Percentiles rank a stretch among this genome's conserved stretches.
Conservation (phyloP, 306 rosid genomes). For the Vigna reflexopilosa region DNA sequence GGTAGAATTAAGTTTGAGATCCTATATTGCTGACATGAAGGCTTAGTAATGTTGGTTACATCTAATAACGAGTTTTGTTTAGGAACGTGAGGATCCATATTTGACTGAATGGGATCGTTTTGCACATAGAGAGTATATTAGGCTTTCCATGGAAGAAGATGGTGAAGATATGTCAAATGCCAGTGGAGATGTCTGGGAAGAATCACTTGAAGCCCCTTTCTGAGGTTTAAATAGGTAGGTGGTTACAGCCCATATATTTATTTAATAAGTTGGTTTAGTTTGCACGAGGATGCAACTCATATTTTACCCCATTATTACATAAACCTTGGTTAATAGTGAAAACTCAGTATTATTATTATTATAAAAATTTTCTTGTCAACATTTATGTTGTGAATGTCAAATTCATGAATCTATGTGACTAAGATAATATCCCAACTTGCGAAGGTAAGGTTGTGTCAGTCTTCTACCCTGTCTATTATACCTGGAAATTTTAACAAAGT, state of each 20-base stretch:
- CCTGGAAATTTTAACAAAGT: neutral
- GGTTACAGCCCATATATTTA: slow-evolving; percentile 13
- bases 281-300: neutral
- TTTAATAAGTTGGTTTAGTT: neutral
- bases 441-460: neutral
- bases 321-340: neutral
- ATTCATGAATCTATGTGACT: neutral
- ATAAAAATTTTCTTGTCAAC: too few species aligned
- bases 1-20: slow-evolving; percentile 57
- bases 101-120: slow-evolving; percentile 99
- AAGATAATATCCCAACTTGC: neutral
- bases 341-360: neutral
- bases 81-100: slow-evolving; percentile 99
- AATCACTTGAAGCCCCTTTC: slow-evolving; percentile 98
- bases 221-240: slow-evolving; percentile 62
- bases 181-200: slow-evolving; percentile 99
- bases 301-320: neutral
- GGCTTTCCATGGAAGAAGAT: slow-evolving; percentile 99
- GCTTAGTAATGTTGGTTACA: slow-evolving; percentile 40
- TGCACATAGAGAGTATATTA: slow-evolving; percentile 97
- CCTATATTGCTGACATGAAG: slow-evolving; percentile 30
- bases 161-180: slow-evolving; percentile 99
- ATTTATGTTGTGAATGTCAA: neutral
- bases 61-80: slow-evolving; percentile 44
- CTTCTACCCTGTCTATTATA: neutral